Evolutionary conservation across 306 rosid species (phyloP).

Genomic region (Quercus ilex): DNA sequence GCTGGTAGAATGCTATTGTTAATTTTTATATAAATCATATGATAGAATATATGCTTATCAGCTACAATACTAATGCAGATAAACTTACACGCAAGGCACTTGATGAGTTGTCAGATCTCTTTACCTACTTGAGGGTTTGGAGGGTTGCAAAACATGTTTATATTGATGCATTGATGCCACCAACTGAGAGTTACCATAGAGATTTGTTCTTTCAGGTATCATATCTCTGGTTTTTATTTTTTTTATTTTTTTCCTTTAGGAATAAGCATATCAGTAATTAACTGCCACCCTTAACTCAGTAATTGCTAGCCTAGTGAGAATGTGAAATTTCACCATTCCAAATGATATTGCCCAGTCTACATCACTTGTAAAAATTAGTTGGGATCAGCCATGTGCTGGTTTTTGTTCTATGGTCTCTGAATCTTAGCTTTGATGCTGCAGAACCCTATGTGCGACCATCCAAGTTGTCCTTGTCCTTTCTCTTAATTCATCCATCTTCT

Average conservation of each 20-base stretch:
- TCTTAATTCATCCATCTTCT: not conserved
- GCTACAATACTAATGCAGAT: constrained; percentile 49
- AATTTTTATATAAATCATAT: constrained; percentile 6
- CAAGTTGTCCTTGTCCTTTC: not conserved
- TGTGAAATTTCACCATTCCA: not conserved
- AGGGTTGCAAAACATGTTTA: constrained; percentile 65
- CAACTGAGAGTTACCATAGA: constrained; percentile 84
- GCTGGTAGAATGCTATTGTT: constrained; percentile 46
- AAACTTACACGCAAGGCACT: constrained; percentile 78
- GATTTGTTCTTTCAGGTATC: constrained; percentile 89
- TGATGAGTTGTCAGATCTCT: constrained; percentile 84
- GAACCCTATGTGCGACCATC: not conserved
- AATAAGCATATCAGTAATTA: not conserved
- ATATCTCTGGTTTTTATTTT: not conserved
- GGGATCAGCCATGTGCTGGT: not conserved
- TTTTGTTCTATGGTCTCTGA: not conserved
- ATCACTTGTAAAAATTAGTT: not conserved
- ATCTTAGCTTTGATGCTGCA: not conserved
- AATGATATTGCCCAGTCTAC: not conserved
- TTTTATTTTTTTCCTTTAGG: not conserved
- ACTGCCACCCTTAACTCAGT: not conserved
- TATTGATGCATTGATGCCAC: constrained; percentile 81
- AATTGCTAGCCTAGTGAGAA: not conserved
- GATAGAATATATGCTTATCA: constrained; percentile 22
- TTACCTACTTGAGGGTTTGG: constrained; percentile 76